Evolutionary conservation across 2,329 filamentous ascomycete species (phyloP).

Genomic region (Penicillium sp.): DNA sequence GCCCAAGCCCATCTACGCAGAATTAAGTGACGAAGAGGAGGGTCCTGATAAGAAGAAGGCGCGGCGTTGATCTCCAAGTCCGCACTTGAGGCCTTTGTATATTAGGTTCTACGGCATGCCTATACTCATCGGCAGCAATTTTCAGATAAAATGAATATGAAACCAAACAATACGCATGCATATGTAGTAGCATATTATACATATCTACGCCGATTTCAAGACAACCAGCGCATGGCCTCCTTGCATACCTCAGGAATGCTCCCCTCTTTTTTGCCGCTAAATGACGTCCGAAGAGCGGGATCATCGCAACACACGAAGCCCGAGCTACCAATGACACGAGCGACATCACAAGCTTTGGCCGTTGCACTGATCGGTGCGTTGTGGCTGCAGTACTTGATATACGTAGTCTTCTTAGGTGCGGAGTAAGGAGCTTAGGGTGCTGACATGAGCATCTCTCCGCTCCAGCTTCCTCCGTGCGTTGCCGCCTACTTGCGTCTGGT

Average conservation of each 20-base stretch:
- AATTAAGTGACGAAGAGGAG: conserved; percentile 76
- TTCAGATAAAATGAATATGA: not conserved
- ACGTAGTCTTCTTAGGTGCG: not conserved
- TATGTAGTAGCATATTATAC: not conserved
- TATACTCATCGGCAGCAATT: not conserved
- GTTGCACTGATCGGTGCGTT: conserved; percentile 1
- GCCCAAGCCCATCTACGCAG: conserved; percentile 84
- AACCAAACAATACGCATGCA: not conserved
- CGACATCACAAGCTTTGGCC: conserved; percentile 12
- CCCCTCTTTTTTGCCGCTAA: conserved; percentile 9
- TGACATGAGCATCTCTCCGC: conserved; percentile 24
- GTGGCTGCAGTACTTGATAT: not conserved
- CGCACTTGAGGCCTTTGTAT: not conserved
- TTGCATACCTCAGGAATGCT: conserved; percentile 15
- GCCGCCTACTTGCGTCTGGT: conserved; percentile 10
- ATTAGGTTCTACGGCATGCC: not conserved
- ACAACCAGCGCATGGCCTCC: conserved; percentile 2
- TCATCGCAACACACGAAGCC: conserved; percentile 8
- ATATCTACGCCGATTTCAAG: not conserved
- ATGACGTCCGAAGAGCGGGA: conserved; percentile 17
- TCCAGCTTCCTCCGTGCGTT: conserved; percentile 5
- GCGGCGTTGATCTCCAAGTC: conserved; percentile 26
- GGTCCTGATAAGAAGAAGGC: conserved; percentile 59
- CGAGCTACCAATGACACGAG: conserved; percentile 10
- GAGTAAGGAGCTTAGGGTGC: conserved; percentile 16